Evolutionary conservation across 1,284 basidiomycete genomes (phyloP).

Genomic region (Marasmius tenuissimus): DNA sequence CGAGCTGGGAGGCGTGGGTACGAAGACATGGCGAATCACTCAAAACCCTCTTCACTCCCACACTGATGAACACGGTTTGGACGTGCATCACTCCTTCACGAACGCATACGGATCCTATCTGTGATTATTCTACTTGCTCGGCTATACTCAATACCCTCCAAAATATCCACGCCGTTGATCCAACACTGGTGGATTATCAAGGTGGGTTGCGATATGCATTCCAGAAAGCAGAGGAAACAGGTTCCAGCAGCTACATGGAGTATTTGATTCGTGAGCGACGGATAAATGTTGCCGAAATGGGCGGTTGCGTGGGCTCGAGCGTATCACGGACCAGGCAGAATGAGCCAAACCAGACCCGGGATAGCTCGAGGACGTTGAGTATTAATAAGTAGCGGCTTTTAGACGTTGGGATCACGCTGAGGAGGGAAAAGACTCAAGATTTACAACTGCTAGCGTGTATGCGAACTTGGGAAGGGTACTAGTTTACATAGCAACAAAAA

Average conservation of each 20-base stretch:
- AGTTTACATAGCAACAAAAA: no score
- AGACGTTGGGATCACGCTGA: not conserved
- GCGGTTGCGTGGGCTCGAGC: not conserved
- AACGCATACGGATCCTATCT: not conserved
- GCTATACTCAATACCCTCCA: not conserved
- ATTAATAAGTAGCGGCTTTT: not conserved
- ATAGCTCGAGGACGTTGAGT: not conserved
- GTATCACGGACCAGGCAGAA: not conserved
- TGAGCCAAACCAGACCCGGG: not conserved
- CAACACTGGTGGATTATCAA: not conserved
- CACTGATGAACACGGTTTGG: not conserved
- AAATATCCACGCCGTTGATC: not conserved
- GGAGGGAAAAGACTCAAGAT: no score
- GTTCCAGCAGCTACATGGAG: not conserved
- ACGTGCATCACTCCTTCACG: not conserved
- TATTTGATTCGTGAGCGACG: not conserved
- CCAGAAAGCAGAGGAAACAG: not conserved
- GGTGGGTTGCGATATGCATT: not conserved
- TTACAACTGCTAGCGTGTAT: no score
- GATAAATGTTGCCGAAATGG: not conserved
- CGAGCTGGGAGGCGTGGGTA: not conserved
- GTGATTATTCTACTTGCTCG: not conserved
- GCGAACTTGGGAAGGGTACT: no score
- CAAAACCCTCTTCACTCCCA: not conserved
- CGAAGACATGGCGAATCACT: not conserved